Conservation (phyloP, 441 rosid genomes). For the Adansonia madagascariensis region DNA sequence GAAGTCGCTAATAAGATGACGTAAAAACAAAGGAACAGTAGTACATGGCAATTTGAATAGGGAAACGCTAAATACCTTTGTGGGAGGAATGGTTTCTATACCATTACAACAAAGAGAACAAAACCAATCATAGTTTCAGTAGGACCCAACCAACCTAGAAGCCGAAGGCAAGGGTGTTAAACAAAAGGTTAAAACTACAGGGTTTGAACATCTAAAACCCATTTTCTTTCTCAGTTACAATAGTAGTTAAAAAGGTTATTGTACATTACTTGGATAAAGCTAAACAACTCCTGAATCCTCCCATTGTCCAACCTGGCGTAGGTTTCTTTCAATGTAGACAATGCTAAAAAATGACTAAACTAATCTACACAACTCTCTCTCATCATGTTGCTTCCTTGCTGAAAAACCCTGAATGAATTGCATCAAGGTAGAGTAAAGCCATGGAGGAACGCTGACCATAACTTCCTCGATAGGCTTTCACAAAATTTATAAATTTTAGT, state of each 20-base stretch:
- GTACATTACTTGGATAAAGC: conserved; percentile 55
- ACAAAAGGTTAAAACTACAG: conserved; percentile 38
- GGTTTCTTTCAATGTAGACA: conserved; percentile 51
- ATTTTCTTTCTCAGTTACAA: conserved; percentile 49
- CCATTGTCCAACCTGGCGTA: conserved; percentile 36
- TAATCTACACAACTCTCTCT: conserved; percentile 57
- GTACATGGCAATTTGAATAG: not conserved
- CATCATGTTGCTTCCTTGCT: conserved; percentile 41
- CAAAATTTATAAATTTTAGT: conserved; percentile 61
- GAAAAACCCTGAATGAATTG: conserved; percentile 44
- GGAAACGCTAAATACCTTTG: conserved; percentile 18
- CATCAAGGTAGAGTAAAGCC: conserved; percentile 46
- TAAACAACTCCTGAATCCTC: conserved; percentile 45
- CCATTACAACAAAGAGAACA: conserved; percentile 27
- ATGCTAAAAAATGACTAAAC: conserved; percentile 64
- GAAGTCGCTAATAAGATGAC: not conserved
- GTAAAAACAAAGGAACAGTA: not conserved
- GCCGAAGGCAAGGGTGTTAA: conserved; percentile 24
- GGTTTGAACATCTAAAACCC: conserved; percentile 45
- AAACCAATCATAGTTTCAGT: conserved; percentile 11
- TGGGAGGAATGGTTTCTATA: conserved; percentile 26
- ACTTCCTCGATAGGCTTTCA: conserved; percentile 41
- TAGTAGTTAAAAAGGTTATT: conserved; percentile 51
- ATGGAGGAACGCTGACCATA: conserved; percentile 37
- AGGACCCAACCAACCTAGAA: conserved; percentile 40